Evolutionary conservation across 2,329 filamentous ascomycete species (phyloP).

Genomic region (Camptophora hylomeconis): DNA sequence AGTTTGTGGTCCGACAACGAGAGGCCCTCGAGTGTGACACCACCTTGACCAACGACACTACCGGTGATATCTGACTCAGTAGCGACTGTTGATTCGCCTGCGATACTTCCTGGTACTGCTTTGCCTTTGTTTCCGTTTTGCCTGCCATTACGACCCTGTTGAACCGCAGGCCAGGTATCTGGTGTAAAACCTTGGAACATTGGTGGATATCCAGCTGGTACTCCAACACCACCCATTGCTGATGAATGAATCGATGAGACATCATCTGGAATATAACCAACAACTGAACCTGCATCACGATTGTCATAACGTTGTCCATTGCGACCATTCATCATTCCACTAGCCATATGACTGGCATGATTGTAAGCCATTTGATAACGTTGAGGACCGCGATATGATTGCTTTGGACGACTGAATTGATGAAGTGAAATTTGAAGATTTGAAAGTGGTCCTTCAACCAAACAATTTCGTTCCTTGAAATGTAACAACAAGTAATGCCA

Average conservation of each 20-base stretch:
- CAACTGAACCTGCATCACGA: conserved; percentile 67
- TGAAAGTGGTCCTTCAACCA: conserved; percentile 87
- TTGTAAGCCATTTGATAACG: conserved; percentile 72
- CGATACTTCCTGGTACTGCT: conserved; percentile 61
- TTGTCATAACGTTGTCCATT: conserved; percentile 36
- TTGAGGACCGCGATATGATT: conserved; percentile 79
- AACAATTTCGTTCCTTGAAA: conserved; percentile 92
- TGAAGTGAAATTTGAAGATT: conserved; percentile 93
- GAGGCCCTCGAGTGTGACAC: conserved; percentile 65
- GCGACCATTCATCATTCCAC: conserved; percentile 38
- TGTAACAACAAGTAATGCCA: conserved; percentile 94
- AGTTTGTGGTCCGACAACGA: conserved; percentile 62
- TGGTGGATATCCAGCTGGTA: conserved; percentile 72
- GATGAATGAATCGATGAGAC: conserved; percentile 93
- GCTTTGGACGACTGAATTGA: conserved; percentile 89
- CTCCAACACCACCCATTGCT: conserved; percentile 70
- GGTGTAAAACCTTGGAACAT: conserved; percentile 90
- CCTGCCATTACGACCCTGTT: conserved; percentile 43
- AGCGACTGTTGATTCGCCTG: conserved; percentile 83
- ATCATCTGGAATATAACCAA: conserved; percentile 94
- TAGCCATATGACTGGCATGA: conserved; percentile 47
- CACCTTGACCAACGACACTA: conserved; percentile 70
- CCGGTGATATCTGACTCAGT: conserved; percentile 78
- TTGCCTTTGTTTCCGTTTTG: conserved; percentile 53
- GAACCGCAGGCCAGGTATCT: conserved; percentile 77